Conservation (phyloP, 1,284 basidiomycete genomes). For the Takashimella koratensis region DNA sequence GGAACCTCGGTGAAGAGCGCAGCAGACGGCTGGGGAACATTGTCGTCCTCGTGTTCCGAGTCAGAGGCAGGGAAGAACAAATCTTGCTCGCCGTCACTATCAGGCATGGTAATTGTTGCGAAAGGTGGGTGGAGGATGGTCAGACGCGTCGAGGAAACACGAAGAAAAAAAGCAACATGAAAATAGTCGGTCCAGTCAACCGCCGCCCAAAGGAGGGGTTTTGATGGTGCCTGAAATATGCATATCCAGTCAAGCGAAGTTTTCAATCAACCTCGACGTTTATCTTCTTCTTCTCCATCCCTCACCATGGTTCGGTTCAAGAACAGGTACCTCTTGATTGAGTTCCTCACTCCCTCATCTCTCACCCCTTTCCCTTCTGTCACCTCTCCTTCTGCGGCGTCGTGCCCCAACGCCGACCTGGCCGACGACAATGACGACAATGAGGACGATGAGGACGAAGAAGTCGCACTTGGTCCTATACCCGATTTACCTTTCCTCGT, state of each 20-base stretch:
- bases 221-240: neutral
- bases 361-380: conserved; percentile 12
- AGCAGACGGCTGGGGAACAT: neutral
- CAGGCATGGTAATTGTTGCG: too few relatives aligned
- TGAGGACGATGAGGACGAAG: conserved; percentile 19
- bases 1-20: too few relatives aligned
- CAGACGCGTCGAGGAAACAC: neutral
- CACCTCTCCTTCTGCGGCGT: conserved; percentile 2
- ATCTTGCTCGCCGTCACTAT: conserved; percentile 26
- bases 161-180: neutral
- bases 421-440: neutral
- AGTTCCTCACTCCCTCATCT: conserved; percentile 35
- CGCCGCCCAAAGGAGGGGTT: too few relatives aligned
- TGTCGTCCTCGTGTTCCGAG: conserved; percentile 30
- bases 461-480: conserved; percentile 21
- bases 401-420: neutral
- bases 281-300: neutral
- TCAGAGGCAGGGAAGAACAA: conserved; percentile 38
- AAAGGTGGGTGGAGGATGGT: neutral
- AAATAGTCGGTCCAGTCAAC: neutral
- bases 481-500: conserved; percentile 34
- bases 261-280: neutral
- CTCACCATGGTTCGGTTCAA: conserved; percentile 45
- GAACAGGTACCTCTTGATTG: conserved; percentile 47
- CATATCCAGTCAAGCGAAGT: neutral